phyloP scores from a whole-genome alignment of 371 early-diverging fungal species.

The Zychaea mexicana region DNA sequence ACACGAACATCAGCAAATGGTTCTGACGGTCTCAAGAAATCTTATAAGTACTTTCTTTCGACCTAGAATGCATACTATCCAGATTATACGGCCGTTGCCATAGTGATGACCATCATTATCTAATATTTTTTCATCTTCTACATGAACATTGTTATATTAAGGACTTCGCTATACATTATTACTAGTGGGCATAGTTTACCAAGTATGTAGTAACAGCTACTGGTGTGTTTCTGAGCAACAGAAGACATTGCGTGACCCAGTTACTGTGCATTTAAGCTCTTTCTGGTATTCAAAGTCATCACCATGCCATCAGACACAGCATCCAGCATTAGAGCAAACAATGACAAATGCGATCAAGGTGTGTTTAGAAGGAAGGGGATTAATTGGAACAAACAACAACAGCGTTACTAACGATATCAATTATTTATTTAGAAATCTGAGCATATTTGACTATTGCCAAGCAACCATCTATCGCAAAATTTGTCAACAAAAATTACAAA shows the following conservation, averaged over 20 bases:
- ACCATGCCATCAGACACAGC: neutral
- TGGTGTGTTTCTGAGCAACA: neutral
- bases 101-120: too few relatives aligned
- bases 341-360: neutral
- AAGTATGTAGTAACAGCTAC: too few relatives aligned
- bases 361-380: neutral
- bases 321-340: neutral
- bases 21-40: too few relatives aligned
- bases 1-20: too few relatives aligned
- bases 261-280: neutral
- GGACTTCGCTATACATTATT: too few relatives aligned
- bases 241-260: neutral
- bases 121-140: too few relatives aligned
- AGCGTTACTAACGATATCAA: neutral
- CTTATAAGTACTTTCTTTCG: too few relatives aligned
- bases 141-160: too few relatives aligned
- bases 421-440: neutral
- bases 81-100: too few relatives aligned
- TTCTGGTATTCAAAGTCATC: neutral
- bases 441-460: neutral
- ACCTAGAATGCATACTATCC: too few relatives aligned
- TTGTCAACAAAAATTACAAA: neutral
- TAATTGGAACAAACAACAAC: neutral
- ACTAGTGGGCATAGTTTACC: too few relatives aligned
- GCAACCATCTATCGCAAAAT: neutral